Percentiles rank a stretch among this genome's conserved stretches.
These are phyloP conservation scores for Adansonia rubrostipa DNA, from an alignment of 441 rosid species.

Conservation along the genomic window DNA sequence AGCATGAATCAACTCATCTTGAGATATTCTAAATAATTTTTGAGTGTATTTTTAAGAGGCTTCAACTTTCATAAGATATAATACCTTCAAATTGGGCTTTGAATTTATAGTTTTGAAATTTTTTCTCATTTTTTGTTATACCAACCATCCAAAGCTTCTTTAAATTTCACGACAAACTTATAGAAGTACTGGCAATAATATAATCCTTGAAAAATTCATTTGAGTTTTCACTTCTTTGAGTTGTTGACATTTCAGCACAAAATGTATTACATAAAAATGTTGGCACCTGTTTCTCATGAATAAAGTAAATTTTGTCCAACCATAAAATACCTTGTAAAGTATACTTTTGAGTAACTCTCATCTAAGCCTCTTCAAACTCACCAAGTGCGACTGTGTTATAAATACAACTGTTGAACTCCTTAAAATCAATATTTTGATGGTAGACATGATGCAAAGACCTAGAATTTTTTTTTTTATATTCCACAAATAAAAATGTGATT, in stretches of 20 bases:
- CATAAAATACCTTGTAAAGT: neutral
- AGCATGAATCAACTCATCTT: neutral
- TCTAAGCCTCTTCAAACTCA: neutral
- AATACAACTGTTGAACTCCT: neutral
- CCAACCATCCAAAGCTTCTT: neutral
- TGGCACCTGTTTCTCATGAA: neutral
- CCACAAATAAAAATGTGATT: neutral
- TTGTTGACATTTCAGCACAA: neutral
- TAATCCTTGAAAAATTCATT: neutral
- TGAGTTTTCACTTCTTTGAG: neutral
- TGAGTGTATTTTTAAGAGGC: neutral
- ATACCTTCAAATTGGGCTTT: neutral
- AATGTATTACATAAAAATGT: neutral
- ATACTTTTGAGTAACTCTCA: neutral
- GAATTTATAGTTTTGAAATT: neutral
- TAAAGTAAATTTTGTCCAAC: neutral
- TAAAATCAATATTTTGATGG: neutral
- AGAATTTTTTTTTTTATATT: neutral
- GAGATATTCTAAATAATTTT: neutral
- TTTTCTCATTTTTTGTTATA: neutral
- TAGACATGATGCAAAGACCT: neutral
- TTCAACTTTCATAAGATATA: neutral
- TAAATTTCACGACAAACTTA: neutral
- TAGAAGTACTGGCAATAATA: neutral
- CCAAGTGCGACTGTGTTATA: neutral